Conservation (phyloP, 805 yeast genomes). For the Hanseniaspora guilliermondii region DNA sequence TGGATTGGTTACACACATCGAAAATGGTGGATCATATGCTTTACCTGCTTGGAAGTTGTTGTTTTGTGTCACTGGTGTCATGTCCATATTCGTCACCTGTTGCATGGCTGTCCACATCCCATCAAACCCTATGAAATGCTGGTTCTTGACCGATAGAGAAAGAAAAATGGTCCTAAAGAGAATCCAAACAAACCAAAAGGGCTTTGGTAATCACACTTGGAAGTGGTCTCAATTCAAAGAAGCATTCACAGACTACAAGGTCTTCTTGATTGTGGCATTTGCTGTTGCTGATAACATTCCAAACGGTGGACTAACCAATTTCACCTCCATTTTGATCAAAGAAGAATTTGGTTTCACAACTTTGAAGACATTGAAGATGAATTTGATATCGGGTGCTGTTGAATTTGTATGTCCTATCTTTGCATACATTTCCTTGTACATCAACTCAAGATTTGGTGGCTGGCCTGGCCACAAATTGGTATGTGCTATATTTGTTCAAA, state of each 20-base stretch:
- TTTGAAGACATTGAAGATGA: constrained; percentile 32
- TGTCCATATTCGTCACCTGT: constrained; percentile 42
- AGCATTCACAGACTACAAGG: constrained; percentile 37
- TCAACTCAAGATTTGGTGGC: constrained; percentile 16
- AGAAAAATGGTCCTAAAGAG: constrained; percentile 38
- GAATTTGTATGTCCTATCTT: constrained; percentile 30
- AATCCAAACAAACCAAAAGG: constrained; percentile 43
- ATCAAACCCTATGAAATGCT: constrained; percentile 40
- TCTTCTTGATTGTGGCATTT: constrained; percentile 36
- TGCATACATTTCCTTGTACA: constrained; percentile 21
- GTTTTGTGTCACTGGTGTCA: constrained; percentile 47
- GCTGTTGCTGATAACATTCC: constrained; percentile 35
- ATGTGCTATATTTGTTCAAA: constrained; percentile 27
- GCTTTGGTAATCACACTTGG: constrained; percentile 44
- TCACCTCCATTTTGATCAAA: constrained; percentile 34
- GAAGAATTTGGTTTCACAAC: constrained; percentile 34
- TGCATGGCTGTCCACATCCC: constrained; percentile 41
- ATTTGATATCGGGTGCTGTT: constrained; percentile 37
- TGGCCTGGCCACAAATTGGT: constrained; percentile 22
- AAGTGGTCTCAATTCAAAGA: constrained; percentile 44
- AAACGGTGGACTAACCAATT: constrained; percentile 45
- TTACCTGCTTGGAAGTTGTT: constrained; percentile 49
- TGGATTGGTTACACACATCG: constrained; percentile 33
- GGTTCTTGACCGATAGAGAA: constrained; percentile 37
- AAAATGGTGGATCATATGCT: constrained; percentile 25